Base-by-base conservation (phyloP, 495 filamentous ascomycete species). In the Xylaria bambusicola region DNA sequence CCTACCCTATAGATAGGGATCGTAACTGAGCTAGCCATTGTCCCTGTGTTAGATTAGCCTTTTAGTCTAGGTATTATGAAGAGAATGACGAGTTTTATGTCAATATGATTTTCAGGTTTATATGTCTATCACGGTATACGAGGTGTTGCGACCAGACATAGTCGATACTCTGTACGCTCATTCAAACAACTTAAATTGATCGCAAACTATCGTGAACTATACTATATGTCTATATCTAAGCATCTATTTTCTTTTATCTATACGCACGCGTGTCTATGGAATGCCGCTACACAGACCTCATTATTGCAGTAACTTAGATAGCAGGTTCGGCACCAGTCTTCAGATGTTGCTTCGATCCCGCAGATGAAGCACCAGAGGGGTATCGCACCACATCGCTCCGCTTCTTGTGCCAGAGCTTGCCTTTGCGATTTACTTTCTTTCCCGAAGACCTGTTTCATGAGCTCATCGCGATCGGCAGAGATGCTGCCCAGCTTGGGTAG, bases 371-470 rank as follows among this genome's bases (percentile, higher is more conserved):
- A 54, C 52, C 52, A 54, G 1, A 54, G 52, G 13, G 52, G 52
- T 21, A 54, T 42, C 26, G 40, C 40, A 35, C 40, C 26, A 17
- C 26, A 21, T 24, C 44, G 23, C 21, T 44, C 52, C 8, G 52
- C 52, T 33, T 54, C 52, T 18, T 54, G 52, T 13, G 23, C n/a
- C n/a, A 54, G 38, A 8, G 44, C 18, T 17, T 54, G 52, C 33
- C 52, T 54, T 38, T 54, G 52, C 24, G n/a, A 36, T 13, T 54
- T 54, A 33, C 52, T 54, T 44, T 44, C 52, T n/a, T 54, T 5
- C 0, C 80, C 70, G 48, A 86, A 67, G 4, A 88, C 86, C 17
- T 82, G 52, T 44, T 21, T 44, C 40, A 54, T 54, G 15, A 54
- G 38, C 38, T 26, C 52, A 36, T 54, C 52, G 1, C 52, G 38